Conservation (phyloP, 441 rosid species). For the Populus hybrid region DNA sequence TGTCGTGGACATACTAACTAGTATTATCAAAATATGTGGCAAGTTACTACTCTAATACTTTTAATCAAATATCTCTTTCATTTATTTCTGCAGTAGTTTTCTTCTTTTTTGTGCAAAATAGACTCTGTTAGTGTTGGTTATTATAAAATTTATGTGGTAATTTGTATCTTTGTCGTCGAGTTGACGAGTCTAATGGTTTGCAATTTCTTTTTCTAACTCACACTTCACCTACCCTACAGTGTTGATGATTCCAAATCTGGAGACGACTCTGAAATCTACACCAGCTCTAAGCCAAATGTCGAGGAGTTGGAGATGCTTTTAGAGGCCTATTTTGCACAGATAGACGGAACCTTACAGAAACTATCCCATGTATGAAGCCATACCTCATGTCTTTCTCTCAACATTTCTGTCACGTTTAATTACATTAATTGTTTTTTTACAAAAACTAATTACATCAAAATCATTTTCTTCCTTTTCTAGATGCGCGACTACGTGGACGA, state of each 20-base stretch:
- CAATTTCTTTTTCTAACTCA: neutral
- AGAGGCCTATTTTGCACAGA: constrained; percentile 51
- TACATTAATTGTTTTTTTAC: neutral
- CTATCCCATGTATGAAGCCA: constrained; percentile 37
- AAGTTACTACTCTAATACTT: neutral
- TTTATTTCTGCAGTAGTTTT: neutral
- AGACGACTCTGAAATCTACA: constrained; percentile 14
- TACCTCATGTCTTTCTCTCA: neutral
- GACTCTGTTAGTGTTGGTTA: neutral
- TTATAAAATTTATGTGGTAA: neutral
- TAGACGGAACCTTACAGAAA: constrained; percentile 42
- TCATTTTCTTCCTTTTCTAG: neutral
- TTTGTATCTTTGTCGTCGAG: neutral
- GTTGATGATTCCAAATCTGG: constrained; percentile 24
- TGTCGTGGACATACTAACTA: neutral
- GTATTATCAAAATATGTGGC: neutral
- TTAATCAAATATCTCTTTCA: neutral
- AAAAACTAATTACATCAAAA: neutral
- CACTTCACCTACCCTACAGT: constrained; percentile 3
- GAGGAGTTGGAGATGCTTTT: constrained; percentile 55
- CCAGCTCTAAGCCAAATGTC: constrained; percentile 27
- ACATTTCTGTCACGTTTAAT: neutral
- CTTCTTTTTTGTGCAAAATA: neutral
- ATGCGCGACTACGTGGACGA: constrained; percentile 50
- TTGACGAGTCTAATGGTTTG: neutral